Conservation (phyloP, 2,329 filamentous ascomycete genomes). For the Fusarium phyllophilum region DNA sequence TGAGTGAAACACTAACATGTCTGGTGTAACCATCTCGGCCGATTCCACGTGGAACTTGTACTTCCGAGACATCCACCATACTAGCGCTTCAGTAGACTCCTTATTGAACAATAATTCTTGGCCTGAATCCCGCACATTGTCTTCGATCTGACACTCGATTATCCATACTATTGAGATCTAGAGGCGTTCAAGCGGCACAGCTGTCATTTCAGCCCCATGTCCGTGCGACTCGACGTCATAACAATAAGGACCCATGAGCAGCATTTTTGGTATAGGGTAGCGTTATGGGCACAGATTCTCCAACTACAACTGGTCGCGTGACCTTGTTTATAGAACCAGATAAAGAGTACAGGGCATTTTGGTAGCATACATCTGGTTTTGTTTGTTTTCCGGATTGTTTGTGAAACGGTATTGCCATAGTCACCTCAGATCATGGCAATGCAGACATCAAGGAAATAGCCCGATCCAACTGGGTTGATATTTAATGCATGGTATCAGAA, state of each 20-base stretch:
- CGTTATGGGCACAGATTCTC: not conserved
- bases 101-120: not conserved
- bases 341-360: not conserved
- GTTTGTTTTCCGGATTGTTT: too few species aligned
- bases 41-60: conserved; percentile 34
- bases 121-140: not conserved
- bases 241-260: not conserved
- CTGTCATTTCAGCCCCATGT: conserved; percentile 19
- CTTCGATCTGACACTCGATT: not conserved
- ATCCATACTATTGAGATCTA: conserved; percentile 26
- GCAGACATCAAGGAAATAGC: not conserved
- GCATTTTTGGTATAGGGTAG: conserved; percentile 4
- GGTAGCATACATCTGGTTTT: not conserved
- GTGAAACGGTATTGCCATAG: not conserved
- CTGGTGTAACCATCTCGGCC: conserved; percentile 23
- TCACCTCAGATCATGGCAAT: not conserved
- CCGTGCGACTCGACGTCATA: conserved; percentile 19
- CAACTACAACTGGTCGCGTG: conserved; percentile 3
- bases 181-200: not conserved
- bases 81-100: not conserved
- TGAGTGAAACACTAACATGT: not conserved
- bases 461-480: not conserved
- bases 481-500: not conserved
- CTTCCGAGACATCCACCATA: conserved; percentile 20
- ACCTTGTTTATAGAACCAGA: not conserved